phyloP scores from a whole-genome alignment of 192 early-diverging fungal species.

The Entomortierella chlamydospora region DNA sequence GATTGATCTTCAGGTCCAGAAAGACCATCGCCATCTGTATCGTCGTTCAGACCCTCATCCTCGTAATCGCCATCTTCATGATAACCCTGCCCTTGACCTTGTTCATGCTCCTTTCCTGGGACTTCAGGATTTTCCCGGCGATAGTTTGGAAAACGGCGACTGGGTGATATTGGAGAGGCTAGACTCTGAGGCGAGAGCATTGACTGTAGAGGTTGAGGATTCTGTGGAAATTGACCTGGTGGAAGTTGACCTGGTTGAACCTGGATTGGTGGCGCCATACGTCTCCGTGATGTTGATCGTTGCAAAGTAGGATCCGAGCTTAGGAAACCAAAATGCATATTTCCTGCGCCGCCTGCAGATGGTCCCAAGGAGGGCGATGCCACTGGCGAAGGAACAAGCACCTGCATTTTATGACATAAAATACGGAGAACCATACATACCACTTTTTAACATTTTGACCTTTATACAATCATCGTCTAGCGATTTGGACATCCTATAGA shows the following conservation, averaged over 20 bases:
- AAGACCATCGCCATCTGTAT: conserved; percentile 45
- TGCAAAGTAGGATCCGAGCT: conserved; percentile 47
- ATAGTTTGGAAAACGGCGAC: conserved; percentile 36
- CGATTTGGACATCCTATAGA: neutral
- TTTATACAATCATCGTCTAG: too few relatives aligned
- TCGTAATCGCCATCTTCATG: conserved; percentile 53
- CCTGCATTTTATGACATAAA: conserved; percentile 19
- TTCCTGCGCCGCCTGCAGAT: conserved; percentile 1
- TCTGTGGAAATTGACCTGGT: neutral
- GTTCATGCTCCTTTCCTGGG: conserved; percentile 16
- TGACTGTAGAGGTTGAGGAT: neutral
- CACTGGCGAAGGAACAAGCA: conserved; percentile 41
- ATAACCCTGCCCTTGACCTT: conserved; percentile 47
- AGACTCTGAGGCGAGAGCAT: conserved; percentile 27
- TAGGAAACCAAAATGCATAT: conserved; percentile 40
- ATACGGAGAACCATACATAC: too few relatives aligned
- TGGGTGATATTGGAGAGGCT: conserved; percentile 34
- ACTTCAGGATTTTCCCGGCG: conserved; percentile 26
- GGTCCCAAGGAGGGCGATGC: conserved; percentile 34
- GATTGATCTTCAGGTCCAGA: conserved; percentile 44
- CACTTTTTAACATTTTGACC: too few relatives aligned
- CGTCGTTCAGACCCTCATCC: conserved; percentile 45
- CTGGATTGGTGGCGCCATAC: conserved; percentile 32
- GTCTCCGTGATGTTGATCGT: conserved; percentile 33
- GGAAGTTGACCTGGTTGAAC: conserved; percentile 7